Conservation (phyloP, 257 asterid species). For the Mentha longifolia region DNA sequence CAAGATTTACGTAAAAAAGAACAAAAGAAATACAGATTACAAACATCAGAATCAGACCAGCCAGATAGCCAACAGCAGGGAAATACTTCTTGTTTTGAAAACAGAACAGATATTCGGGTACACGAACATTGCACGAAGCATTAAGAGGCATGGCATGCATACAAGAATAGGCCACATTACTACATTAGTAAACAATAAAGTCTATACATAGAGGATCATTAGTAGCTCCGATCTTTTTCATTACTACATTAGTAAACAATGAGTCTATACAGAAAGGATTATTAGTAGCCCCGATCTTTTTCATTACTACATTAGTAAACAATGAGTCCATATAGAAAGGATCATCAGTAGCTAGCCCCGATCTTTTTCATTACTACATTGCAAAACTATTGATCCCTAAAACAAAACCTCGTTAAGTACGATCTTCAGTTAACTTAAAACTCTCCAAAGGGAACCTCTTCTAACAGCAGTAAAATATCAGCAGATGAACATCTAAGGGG, state of each 20-base stretch:
- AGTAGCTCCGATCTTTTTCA: too few relatives aligned
- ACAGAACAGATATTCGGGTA: background rate
- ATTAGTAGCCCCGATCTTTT: too few relatives aligned
- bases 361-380: background rate
- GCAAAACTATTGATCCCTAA: background rate
- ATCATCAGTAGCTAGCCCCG: too few relatives aligned
- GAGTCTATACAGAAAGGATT: too few relatives aligned
- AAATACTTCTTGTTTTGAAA: background rate
- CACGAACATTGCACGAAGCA: background rate
- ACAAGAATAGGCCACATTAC: too few relatives aligned
- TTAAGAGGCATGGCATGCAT: background rate
- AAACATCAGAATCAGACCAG: constrained; percentile 8
- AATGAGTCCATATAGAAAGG: background rate
- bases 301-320: background rate
- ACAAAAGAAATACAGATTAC: background rate
- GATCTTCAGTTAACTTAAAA: background rate
- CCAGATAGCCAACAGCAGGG: background rate
- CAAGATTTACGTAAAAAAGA: background rate
- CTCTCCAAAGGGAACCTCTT: background rate
- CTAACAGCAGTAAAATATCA: background rate
- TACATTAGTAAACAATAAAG: background rate
- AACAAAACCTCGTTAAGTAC: background rate
- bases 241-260: background rate
- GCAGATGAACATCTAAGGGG: background rate
- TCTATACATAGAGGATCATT: background rate